Evolutionary conservation across 1,139 yeast genomes (phyloP), one percentile per base, ranked within the genome.

Genomic region (Pichia sp.): DNA sequence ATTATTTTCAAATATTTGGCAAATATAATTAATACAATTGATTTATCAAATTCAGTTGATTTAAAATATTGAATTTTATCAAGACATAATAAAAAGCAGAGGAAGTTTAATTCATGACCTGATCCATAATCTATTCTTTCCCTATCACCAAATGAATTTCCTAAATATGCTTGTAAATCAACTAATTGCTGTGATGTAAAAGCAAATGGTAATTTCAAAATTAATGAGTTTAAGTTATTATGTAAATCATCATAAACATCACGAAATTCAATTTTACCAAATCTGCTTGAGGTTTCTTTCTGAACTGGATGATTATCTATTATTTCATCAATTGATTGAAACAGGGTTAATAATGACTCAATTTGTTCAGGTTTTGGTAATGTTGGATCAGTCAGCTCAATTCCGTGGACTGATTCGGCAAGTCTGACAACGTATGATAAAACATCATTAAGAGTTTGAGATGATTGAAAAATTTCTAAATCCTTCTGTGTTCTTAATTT

Each of bases 91-190:
- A 74, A 70, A 60, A 88, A 86, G 48, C 87, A 79, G 1, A 91
- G 62, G 63, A 93, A 91, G 65, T 90, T 91, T 55, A 93, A 74
- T 67, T 93, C 99, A 67, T 93, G 99, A 28, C 99, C 99, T 5
- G 96, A 87, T 0, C 99, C 99, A 67, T 90, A 93, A 68, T 93
- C 99, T 31, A 93, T 88, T 64, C 99, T 75, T 2, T 80, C 79
- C 53, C 88, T 73, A 64, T 89, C 83, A 0, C 99, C 99, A 83
- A 91, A 91, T 0, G 95, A 60, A 44, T 65, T 56, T 4, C 53
- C 38, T 4, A 66, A 41, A 49, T 67, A 67, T 2, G 51, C 49
- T 9, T 55, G 33, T 5, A 67, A 22, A 46, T 66, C 69, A 16
- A 50, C 27, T 0, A 47, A 29, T 55, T 59, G 47, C 55, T 64